Base-by-base conservation (phyloP, 2,329 filamentous ascomycete species). In the Mollisiaceae sp. region DNA sequence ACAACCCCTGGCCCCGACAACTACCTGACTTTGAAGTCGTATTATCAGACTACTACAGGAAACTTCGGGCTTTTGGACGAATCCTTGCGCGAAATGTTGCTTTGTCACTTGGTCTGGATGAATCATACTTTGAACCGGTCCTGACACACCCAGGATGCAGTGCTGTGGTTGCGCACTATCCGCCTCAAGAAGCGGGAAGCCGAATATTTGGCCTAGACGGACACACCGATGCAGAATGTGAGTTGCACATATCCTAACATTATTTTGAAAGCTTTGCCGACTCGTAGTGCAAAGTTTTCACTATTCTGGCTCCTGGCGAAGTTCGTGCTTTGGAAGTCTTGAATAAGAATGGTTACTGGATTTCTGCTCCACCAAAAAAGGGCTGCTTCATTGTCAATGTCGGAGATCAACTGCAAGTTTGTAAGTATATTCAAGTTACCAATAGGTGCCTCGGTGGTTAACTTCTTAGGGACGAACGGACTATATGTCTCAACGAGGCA, bases 401-500 rank as follows among this genome's bases (percentile, higher is more conserved):
- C 22, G 82, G 82, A 52, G 80, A 83, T 67, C 75, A 83, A 68
- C 76, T 83, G 64, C 71, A 74, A 43, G 69, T 80, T 18, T 54
- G 50, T 54, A 35, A 27, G 50, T 35, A 11, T 27, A 15, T 18
- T 11, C 11, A 18, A 12, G 1, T 18, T 18, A 5, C 2, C 14
- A 35, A 54, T 15, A 14, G 15, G 24, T 20, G n/a, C 22, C 9
- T 18, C 14, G 8, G 27, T 35, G 4, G 22, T 54, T 50, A 11
- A 54, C 9, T 15, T 35, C 6, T 35, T 15, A 54, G 24, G 50
- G 50, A 85, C 82, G 15, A 79, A 80, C 43, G 79, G 80, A 39
- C 72, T 77, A 61, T 86, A 84, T 75, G 80, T 79, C 70, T 82
- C 79, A 69, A 83, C 79, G 64, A 71, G 82, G 4, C 84, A 86